Evolutionary conservation across 2,329 filamentous ascomycete species (phyloP).

Genomic region (Arthroderma uncinatum): DNA sequence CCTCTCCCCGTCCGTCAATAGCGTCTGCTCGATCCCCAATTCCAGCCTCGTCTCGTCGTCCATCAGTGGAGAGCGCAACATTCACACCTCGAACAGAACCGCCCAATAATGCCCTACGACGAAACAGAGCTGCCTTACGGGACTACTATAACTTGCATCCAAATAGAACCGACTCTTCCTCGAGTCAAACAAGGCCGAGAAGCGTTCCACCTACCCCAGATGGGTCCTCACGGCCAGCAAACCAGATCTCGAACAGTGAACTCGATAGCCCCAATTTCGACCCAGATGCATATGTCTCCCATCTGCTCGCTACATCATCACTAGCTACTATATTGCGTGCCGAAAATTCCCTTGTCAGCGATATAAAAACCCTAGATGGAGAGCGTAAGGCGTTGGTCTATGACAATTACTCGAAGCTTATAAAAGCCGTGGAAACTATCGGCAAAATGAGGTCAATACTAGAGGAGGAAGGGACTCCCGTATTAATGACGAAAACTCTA

Average conservation of each 20-base stretch:
- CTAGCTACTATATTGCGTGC: constrained; percentile 36
- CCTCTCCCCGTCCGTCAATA: constrained; percentile 49
- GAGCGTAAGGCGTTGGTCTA: constrained; percentile 97
- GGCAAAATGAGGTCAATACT: constrained; percentile 50
- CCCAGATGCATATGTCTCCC: constrained; percentile 46
- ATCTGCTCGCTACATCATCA: constrained; percentile 32
- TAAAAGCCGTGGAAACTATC: constrained; percentile 93
- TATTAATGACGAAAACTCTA: constrained; percentile 37
- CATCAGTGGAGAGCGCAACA: constrained; percentile 53
- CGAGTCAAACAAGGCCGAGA: constrained; percentile 22
- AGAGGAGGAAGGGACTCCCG: constrained; percentile 35
- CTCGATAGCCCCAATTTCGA: constrained; percentile 66
- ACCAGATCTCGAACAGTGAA: constrained; percentile 38
- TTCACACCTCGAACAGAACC: constrained; percentile 33
- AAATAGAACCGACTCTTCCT: constrained; percentile 27
- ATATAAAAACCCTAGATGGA: constrained; percentile 81
- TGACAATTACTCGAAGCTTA: constrained; percentile 95
- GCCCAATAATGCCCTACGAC: constrained; percentile 34
- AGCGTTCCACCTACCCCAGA: constrained; percentile 30
- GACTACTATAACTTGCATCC: constrained; percentile 85
- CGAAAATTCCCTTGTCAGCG: constrained; percentile 41
- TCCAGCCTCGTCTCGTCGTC: constrained; percentile 63
- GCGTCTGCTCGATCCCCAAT: constrained; percentile 49
- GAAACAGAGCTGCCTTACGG: constrained; percentile 76
- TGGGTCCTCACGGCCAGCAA: constrained; percentile 30